Evolutionary conservation across 148 eudicot species (phyloP), one percentile per base, ranked within the genome.

Genomic region (Chenopodium quinoa): DNA sequence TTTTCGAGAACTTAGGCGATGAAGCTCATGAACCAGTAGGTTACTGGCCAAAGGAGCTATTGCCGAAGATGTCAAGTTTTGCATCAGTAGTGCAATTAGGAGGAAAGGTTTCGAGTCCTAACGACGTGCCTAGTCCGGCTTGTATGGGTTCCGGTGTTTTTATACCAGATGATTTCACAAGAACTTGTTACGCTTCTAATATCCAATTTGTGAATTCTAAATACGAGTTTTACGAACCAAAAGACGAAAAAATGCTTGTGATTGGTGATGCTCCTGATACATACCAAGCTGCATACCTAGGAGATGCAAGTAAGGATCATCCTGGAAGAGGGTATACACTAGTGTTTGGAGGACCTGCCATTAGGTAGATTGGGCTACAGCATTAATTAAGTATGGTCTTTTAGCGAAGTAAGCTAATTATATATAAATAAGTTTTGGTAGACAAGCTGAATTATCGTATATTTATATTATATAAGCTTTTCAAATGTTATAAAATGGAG

Each of bases 31-130:
- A 84, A 62, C 56, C 64, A 1, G 63, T 84, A 11, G 86, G 86
- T 27, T 84, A 84, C 54, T 84, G 86, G 86, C 86, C 83, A 2
- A 80, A 68, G 16, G 86, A 80, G 80, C 13, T 84, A 44, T 56
- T 83, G 37, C 69, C 82, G 25, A 0, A 4, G 0, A 74, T 79
- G 82, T 7, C 23, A 6, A 75, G 27, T 12, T 52, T 13, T 1
- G 82, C 82, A 48, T 40, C 20, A 44, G 63, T 83, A 19, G 78
- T 79, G 78, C 85, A 83, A n/a, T 1, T 73, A 8, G 85, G 85
- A 65, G 85, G 82, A 1, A 83, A 83, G 66, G 85, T 73, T 7
- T 78, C 48, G 10, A 78, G 13, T 44, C 82, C 85, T 14, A 4
- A 31, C 2, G n/a, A n/a, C 23, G 1, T 20, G n/a, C n/a, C 63